Base-by-base conservation (phyloP, 345 rosid genomes). In the Melaleuca alternifolia region DNA sequence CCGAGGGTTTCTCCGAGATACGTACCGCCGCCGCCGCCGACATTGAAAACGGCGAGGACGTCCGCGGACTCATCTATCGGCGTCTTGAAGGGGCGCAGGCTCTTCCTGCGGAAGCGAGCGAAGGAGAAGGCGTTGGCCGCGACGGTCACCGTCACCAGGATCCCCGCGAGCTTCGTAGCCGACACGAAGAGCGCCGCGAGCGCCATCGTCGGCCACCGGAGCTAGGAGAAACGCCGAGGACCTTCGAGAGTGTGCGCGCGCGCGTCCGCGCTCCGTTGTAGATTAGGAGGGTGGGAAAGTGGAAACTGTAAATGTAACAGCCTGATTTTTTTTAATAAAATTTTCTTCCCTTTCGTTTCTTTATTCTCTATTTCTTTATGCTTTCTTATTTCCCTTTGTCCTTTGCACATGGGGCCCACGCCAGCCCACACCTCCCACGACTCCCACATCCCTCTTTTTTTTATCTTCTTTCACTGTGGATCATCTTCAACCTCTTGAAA, bases 51-150 rank as follows among this genome's bases (percentile, higher is more conserved):
- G 33, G 98, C 98, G 84, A 97, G 97, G 51, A 91, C 86, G 50
- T 95, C 98, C 23, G 93, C 88, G 56, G 94, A 89, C 93, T 96
- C 98, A 85, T 96, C 91, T 61, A 97, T 94, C 5, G 99, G 99
- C 54, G 99, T 91, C 26, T 89, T 87, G 89, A 97, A 88, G 54
- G 75, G 94, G 3, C 84, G 82, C 83, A 95, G 93, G 84, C 90
- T 87, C 90, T 90, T 92, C 83, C 88, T 93, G 86, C 96, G 92
- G 90, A 85, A 96, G 88, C 95, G 94, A 54, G 95, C 89, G 92
- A 89, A 97, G 8, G 99, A 96, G 89, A 90, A 90, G 3, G 92
- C 97, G 85, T 96, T 95, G 52, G 98, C 95, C 3, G 97, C 98
- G 53, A 96, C 89, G n/a, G 97, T 94, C 37, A 93, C 83, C 3